Evolutionary conservation across 2,329 filamentous ascomycete genomes (phyloP).

Genomic region (Aspergillus ochraceoroseus): DNA sequence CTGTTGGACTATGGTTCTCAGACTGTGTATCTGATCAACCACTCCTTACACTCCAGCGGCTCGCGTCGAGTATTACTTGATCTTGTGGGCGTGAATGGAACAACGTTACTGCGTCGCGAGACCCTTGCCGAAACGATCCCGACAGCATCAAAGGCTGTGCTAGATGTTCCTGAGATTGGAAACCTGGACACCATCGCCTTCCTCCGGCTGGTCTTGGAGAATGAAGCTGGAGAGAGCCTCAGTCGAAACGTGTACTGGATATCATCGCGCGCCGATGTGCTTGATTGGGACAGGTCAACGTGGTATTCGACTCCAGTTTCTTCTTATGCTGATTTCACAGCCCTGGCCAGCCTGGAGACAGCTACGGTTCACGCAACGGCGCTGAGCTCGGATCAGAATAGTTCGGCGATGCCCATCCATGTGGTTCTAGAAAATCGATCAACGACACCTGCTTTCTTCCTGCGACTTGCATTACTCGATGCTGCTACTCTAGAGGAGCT

Average conservation of each 20-base stretch:
- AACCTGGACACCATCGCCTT: constrained; percentile 45
- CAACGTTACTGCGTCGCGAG: constrained; percentile 34
- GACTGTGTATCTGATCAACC: constrained; percentile 53
- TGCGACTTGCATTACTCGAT: constrained; percentile 51
- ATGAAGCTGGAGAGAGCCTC: constrained; percentile 33
- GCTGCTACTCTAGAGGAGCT: constrained; percentile 42
- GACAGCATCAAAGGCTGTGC: constrained; percentile 43
- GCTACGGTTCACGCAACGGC: constrained; percentile 39
- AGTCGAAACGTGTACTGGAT: constrained; percentile 61
- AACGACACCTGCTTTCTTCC: constrained; percentile 54
- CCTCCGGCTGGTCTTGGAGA: constrained; percentile 47
- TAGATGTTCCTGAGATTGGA: constrained; percentile 30
- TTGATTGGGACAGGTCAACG: constrained; percentile 54
- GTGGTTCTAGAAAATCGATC: constrained; percentile 52
- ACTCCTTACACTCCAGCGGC: constrained; percentile 41
- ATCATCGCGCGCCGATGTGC: constrained; percentile 42
- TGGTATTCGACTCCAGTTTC: constrained; percentile 59
- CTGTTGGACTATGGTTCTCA: constrained; percentile 51
- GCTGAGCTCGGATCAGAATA: background rate
- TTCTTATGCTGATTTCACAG: constrained; percentile 47
- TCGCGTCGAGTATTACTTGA: constrained; percentile 47
- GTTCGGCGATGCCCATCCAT: constrained; percentile 17
- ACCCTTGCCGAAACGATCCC: constrained; percentile 40
- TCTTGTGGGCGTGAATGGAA: constrained; percentile 49
- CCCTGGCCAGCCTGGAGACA: constrained; percentile 39